Evolutionary conservation across 192 early-diverging fungal genomes (phyloP).

Genomic region (Rhizophlyctis rosea): DNA sequence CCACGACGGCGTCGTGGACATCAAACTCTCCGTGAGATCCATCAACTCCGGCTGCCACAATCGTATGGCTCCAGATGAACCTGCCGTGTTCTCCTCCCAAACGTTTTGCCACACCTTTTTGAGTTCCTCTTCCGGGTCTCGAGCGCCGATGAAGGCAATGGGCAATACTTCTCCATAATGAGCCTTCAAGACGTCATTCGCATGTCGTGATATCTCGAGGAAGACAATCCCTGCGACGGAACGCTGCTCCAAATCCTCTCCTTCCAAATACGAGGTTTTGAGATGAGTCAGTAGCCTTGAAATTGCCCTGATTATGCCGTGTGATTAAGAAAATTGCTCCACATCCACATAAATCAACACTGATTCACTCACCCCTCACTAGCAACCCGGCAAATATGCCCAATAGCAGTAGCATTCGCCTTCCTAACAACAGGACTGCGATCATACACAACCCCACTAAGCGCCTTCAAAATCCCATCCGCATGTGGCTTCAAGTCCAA

Average conservation of each 20-base stretch:
- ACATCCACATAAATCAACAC: too few relatives aligned
- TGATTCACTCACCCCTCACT: too few relatives aligned
- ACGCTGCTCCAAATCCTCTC: conserved; percentile 68
- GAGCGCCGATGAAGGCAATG: conserved; percentile 64
- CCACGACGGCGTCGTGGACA: conserved; percentile 67
- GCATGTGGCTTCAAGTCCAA: conserved; percentile 66
- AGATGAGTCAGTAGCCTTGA: conserved; percentile 67
- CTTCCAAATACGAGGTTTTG: conserved; percentile 73
- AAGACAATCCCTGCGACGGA: conserved; percentile 62
- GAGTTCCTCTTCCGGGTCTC: conserved; percentile 57
- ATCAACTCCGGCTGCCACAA: conserved; percentile 67
- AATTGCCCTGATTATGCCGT: too few relatives aligned
- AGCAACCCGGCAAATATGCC: conserved; percentile 64
- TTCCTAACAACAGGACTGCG: conserved; percentile 79
- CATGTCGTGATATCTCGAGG: conserved; percentile 67
- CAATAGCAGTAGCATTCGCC: conserved; percentile 79
- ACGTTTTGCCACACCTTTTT: conserved; percentile 65
- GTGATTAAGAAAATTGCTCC: too few relatives aligned
- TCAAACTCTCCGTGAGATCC: conserved; percentile 43
- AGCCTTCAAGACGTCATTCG: conserved; percentile 54
- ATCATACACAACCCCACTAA: conserved; percentile 74
- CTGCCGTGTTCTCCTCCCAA: conserved; percentile 74
- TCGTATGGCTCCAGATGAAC: conserved; percentile 57
- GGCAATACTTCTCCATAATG: conserved; percentile 62
- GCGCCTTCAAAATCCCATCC: conserved; percentile 68